phyloP scores from a whole-genome alignment of 495 filamentous ascomycete genomes.

The Trichocladium uniseriatum region DNA sequence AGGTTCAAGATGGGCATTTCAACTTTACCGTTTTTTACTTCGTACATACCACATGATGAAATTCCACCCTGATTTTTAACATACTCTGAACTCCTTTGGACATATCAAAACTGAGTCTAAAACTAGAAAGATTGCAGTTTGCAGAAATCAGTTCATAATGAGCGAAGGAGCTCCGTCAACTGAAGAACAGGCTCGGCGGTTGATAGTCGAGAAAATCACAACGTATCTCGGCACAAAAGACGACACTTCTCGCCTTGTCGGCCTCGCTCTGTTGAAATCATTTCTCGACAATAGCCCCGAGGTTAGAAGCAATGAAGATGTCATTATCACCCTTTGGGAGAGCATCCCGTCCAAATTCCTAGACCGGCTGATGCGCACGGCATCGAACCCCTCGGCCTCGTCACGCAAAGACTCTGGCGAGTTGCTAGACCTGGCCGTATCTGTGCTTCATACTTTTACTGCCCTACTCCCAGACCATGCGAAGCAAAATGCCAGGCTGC shows the following conservation, averaged over 20 bases:
- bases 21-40: too few relatives aligned
- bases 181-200: constrained; percentile 3
- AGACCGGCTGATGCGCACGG: constrained; percentile 48
- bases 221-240: constrained; percentile 45
- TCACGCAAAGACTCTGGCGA: constrained; percentile 28
- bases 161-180: constrained; percentile 3
- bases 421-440: constrained; percentile 53
- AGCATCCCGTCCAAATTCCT: constrained; percentile 50
- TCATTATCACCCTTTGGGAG: constrained; percentile 39
- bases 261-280: constrained; percentile 52
- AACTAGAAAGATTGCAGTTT: too few relatives aligned
- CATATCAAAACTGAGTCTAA: too few relatives aligned
- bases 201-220: constrained; percentile 34
- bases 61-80: too few relatives aligned
- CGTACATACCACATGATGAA: too few relatives aligned
- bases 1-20: too few relatives aligned
- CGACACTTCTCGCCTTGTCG: constrained; percentile 57
- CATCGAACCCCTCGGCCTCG: constrained; percentile 5
- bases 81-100: too few relatives aligned
- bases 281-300: constrained; percentile 47
- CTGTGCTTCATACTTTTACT: constrained; percentile 50
- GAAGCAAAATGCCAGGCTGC: constrained; percentile 34
- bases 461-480: constrained; percentile 39
- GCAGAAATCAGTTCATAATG: constrained; percentile 1
- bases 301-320: constrained; percentile 30